phyloP scores from a whole-genome alignment of 495 filamentous ascomycete genomes.

The Chaetomium cochliodes region DNA sequence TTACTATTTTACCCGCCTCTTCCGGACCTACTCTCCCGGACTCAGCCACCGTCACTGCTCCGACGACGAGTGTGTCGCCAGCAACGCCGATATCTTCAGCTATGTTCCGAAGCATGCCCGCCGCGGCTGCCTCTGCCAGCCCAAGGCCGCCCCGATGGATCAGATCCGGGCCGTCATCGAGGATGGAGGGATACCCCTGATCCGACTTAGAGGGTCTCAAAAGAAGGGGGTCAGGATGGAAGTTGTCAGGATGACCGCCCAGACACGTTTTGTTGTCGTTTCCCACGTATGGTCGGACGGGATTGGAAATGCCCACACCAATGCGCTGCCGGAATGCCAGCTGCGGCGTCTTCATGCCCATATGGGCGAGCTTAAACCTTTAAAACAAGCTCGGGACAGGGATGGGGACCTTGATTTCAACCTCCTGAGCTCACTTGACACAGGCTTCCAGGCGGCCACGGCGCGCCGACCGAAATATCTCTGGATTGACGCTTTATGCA shows the following conservation, averaged over 20 bases:
- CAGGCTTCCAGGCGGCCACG: constrained; percentile 22
- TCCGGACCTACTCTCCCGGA: constrained; percentile 15
- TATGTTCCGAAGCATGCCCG: constrained; percentile 28
- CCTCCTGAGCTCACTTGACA: constrained; percentile 23
- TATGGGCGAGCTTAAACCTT: constrained; percentile 19
- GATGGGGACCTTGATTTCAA: constrained; percentile 19
- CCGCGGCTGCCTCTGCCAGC: constrained; percentile 25
- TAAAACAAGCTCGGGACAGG: constrained; percentile 1
- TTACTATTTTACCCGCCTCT: constrained; percentile 30
- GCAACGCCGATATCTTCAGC: constrained; percentile 24
- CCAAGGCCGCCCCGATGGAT: constrained; percentile 21
- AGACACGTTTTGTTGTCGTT: constrained; percentile 24
- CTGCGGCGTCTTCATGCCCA: constrained; percentile 24
- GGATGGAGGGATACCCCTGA: constrained; percentile 26
- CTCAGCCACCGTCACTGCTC: constrained; percentile 23
- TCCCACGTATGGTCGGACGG: constrained; percentile 31
- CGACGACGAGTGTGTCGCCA: constrained; percentile 27
- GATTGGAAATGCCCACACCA: constrained; percentile 22
- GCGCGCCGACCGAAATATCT: constrained; percentile 20
- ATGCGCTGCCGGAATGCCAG: constrained; percentile 29
- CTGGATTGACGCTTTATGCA: constrained; percentile 32
- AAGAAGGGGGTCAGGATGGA: constrained; percentile 20
- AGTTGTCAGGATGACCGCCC: constrained; percentile 20
- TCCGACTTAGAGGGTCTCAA: constrained; percentile 14
- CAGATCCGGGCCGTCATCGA: constrained; percentile 26